Evolutionary conservation across 345 rosid species (phyloP).

Genomic region (Raphanus raphanistrum): DNA sequence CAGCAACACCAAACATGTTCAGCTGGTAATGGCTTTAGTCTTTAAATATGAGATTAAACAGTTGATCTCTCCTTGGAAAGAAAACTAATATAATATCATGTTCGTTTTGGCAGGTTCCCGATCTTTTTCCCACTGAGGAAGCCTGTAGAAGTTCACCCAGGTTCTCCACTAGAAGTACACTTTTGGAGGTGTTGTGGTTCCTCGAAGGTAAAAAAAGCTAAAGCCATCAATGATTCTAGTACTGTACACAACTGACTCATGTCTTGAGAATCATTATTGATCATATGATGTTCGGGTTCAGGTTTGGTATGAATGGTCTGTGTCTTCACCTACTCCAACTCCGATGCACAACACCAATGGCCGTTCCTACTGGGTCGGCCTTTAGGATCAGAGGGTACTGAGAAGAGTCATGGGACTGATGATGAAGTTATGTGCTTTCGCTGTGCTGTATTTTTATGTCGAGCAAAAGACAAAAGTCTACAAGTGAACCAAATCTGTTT

Average conservation of each 20-base stretch:
- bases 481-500: conserved; percentile 17
- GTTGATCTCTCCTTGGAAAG: neutral
- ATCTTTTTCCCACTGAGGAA: conserved; percentile 93
- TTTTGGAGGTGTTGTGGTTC: conserved; percentile 92
- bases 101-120: conserved; percentile 65
- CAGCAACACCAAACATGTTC: conserved; percentile 96
- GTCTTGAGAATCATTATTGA: neutral
- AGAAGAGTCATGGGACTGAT: neutral
- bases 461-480: conserved; percentile 18
- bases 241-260: neutral
- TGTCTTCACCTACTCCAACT: conserved; percentile 59
- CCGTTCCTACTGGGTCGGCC: conserved; percentile 99
- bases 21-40: conserved; percentile 66
- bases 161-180: conserved; percentile 71
- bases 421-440: neutral
- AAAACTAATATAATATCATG: neutral
- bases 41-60: neutral
- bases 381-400: conserved; percentile 42
- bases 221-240: neutral
- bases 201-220: conserved; percentile 92
- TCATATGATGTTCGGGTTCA: conserved; percentile 26
- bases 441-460: conserved; percentile 26
- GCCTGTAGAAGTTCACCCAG: conserved; percentile 62
- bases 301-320: conserved; percentile 99
- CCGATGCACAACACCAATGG: conserved; percentile 92